These are phyloP conservation scores for Herpetomonas muscarum DNA, from an alignment of 208 protist genomes.

Conservation along the genomic window DNA sequence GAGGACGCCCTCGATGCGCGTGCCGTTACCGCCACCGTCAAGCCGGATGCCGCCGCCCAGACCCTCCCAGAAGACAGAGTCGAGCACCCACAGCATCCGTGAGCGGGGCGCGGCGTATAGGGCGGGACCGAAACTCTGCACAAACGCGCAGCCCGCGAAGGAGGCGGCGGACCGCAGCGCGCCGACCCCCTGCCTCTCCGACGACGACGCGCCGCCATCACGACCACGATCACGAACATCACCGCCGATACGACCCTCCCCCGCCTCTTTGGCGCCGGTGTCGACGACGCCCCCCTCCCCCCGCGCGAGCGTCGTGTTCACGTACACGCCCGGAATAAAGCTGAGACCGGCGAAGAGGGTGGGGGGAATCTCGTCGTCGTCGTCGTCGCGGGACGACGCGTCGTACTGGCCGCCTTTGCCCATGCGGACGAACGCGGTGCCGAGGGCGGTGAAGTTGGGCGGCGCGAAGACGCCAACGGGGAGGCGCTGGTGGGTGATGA, in stretches of 20 bases:
- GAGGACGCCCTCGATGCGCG: constrained; percentile 21
- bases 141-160: constrained; percentile 10
- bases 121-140: constrained; percentile 27
- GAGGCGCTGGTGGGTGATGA: constrained; percentile 18
- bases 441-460: constrained; percentile 21
- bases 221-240: no score
- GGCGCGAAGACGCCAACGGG: constrained; percentile 11
- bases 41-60: constrained; percentile 30
- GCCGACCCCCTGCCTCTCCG: not conserved
- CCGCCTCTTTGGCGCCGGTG: no score
- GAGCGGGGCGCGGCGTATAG: constrained; percentile 19
- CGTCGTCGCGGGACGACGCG: not conserved
- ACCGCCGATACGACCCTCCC: no score
- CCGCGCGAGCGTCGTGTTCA: constrained; percentile 27
- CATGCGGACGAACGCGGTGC: constrained; percentile 20
- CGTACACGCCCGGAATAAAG: constrained; percentile 25
- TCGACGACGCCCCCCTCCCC: not conserved
- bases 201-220: no score
- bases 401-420: constrained; percentile 18
- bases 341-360: constrained; percentile 5
- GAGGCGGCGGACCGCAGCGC: not conserved
- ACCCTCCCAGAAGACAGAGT: constrained; percentile 29
- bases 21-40: constrained; percentile 18
- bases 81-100: constrained; percentile 20
- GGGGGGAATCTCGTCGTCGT: not conserved